phyloP scores from a whole-genome alignment of 345 rosid species.

The Pugionium dolabratum region DNA sequence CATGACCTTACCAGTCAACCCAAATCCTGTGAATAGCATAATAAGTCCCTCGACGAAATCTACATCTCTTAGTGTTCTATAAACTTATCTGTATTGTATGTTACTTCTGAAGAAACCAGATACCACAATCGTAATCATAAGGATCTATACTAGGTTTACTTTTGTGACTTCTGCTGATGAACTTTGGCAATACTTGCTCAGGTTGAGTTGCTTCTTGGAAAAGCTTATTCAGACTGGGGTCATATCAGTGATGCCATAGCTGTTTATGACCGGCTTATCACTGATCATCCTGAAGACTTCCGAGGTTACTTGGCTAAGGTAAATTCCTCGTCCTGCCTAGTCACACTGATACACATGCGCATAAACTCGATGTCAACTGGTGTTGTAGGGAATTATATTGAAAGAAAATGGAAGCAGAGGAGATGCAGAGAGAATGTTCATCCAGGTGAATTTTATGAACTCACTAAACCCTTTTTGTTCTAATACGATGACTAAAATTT shows the following conservation, averaged over 20 bases:
- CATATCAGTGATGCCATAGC: constrained; percentile 86
- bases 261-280: constrained; percentile 79
- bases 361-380: constrained; percentile 24
- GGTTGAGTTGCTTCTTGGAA: constrained; percentile 92
- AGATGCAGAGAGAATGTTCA: constrained; percentile 98
- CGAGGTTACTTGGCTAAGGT: constrained; percentile 98
- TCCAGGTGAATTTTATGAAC: constrained; percentile 63
- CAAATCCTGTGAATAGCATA: constrained; percentile 5
- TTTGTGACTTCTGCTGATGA: neutral
- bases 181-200: constrained; percentile 28
- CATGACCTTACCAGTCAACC: constrained; percentile 2
- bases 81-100: neutral
- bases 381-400: constrained; percentile 74
- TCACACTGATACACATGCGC: neutral
- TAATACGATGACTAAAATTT: neutral
- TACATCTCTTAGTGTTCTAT: neutral
- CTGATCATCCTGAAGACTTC: constrained; percentile 78
- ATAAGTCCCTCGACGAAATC: neutral
- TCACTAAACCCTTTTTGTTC: neutral
- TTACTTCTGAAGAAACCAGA: neutral
- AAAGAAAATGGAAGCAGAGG: constrained; percentile 83
- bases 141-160: neutral
- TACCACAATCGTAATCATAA: constrained; percentile 11
- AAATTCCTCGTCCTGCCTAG: neutral
- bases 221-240: constrained; percentile 95